Conservation (phyloP, 768 basidiomycete genomes). For the Suillus luteus region DNA sequence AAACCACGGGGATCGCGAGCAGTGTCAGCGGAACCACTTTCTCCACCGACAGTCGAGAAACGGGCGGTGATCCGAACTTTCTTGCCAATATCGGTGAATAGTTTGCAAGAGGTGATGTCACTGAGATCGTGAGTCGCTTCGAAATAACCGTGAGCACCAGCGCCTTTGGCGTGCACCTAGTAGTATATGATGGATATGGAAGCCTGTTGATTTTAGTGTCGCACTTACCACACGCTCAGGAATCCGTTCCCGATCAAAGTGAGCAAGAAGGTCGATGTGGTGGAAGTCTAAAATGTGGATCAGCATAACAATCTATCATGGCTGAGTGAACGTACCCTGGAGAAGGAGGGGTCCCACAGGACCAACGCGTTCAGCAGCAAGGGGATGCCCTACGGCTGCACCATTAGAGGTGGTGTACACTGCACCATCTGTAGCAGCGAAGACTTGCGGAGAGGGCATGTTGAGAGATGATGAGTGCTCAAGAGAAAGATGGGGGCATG, state of each 20-base stretch:
- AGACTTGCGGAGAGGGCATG: slow-evolving; percentile 72
- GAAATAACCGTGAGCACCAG: slow-evolving; percentile 92
- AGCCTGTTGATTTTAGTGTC: background rate
- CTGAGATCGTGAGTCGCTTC: slow-evolving; percentile 84
- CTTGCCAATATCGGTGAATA: slow-evolving; percentile 68
- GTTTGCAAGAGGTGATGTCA: slow-evolving; percentile 72
- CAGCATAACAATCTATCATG: slow-evolving; percentile 14
- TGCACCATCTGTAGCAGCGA: slow-evolving; percentile 53
- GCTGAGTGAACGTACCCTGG: slow-evolving; percentile 57
- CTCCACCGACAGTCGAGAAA: slow-evolving; percentile 94
- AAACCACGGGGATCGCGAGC: slow-evolving; percentile 95
- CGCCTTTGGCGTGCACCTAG: slow-evolving; percentile 90
- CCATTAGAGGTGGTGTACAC: slow-evolving; percentile 88
- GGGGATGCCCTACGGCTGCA: slow-evolving; percentile 73
- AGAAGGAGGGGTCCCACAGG: slow-evolving; percentile 80
- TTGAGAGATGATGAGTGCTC: slow-evolving; percentile 10
- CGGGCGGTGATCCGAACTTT: slow-evolving; percentile 76
- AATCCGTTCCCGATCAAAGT: slow-evolving; percentile 94
- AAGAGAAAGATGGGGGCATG: background rate
- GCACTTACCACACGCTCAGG: slow-evolving; percentile 85
- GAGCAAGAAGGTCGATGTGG: slow-evolving; percentile 86
- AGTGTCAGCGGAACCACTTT: slow-evolving; percentile 86
- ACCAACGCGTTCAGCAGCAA: slow-evolving; percentile 77
- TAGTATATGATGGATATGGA: slow-evolving; percentile 31
- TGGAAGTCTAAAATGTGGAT: slow-evolving; percentile 67